phyloP scores from a whole-genome alignment of 2,329 filamentous ascomycete genomes.

The Colletotrichum magnum region DNA sequence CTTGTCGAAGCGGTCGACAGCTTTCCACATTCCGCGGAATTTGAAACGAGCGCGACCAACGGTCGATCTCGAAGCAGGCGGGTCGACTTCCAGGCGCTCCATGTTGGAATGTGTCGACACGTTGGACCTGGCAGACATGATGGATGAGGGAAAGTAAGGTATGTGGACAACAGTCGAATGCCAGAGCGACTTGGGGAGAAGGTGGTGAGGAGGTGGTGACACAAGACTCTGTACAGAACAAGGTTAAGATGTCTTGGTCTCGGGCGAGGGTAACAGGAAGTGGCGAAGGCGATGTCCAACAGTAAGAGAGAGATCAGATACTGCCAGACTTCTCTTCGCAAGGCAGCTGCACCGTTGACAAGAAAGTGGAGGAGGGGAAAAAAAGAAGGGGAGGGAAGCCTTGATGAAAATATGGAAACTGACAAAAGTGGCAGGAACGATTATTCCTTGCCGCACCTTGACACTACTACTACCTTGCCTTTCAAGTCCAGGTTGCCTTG shows the following conservation, averaged over 20 bases:
- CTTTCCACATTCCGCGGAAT: slow-evolving; percentile 52
- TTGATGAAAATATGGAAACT: slow-evolving; percentile 14
- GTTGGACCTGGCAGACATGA: slow-evolving; percentile 24
- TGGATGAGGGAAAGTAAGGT: slow-evolving; percentile 34
- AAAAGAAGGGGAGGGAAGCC: slow-evolving; percentile 11
- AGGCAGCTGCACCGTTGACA: slow-evolving; percentile 21
- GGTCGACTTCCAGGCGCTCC: slow-evolving; percentile 35
- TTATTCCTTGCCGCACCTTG: slow-evolving; percentile 27
- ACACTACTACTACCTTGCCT: no score
- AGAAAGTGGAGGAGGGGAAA: neutral
- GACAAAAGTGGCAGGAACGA: slow-evolving; percentile 13
- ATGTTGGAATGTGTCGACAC: slow-evolving; percentile 40
- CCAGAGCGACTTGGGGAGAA: slow-evolving; percentile 23
- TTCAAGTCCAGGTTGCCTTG: no score
- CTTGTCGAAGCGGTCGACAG: slow-evolving; percentile 52
- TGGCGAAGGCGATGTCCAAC: slow-evolving; percentile 4
- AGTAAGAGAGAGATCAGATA: neutral
- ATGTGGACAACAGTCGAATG: slow-evolving; percentile 12
- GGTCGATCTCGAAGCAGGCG: slow-evolving; percentile 22
- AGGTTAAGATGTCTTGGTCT: slow-evolving; percentile 40
- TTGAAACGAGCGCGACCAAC: slow-evolving; percentile 43
- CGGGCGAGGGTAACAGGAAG: slow-evolving; percentile 19
- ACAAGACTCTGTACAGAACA: slow-evolving; percentile 37
- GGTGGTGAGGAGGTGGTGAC: slow-evolving; percentile 27
- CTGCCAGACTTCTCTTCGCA: neutral